Evolutionary conservation across 768 basidiomycete genomes (phyloP), one percentile per base, ranked within the genome.

Genomic region (Lyophyllum semitale): DNA sequence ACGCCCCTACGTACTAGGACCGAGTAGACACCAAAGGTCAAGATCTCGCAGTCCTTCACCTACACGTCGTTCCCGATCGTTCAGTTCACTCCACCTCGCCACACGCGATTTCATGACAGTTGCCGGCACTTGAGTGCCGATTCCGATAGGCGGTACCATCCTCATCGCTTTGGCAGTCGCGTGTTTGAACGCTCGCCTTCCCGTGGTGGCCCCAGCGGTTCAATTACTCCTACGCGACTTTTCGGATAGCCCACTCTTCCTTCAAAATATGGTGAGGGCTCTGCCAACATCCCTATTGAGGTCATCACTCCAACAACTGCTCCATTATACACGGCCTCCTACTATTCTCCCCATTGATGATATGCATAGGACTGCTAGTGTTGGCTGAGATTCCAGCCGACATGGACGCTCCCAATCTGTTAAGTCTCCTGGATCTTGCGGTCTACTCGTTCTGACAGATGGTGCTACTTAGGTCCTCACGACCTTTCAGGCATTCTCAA

Each of bases 271-370:
- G 25, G 8, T 7, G 22, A 29, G 11, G 35, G 35, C 18, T 5
- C 37, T 35, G 51, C 45, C 8, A 43, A 44, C 41, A 20, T 55
- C 22, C 60, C 53, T 13, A 61, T 66, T 13, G 51, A 51, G 25
- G 50, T 68, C 18, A 38, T 59, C 17, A 47, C 63, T 49, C 47
- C 63, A 30, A 59, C 64, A 4, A 44, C 57, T 25, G 26, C 43
- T 13, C 23, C 53, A 27, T 33, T 48, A 27, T 27, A 45, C 56
- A 17, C 62, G 61, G 8, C 38, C 61, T 32, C 61, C 61, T 13
- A 61, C 51, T 20, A 46, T 46, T 27, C 61, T 46, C 42, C 57
- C 54, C 9, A 40, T 58, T 23, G 59, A 55, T 4, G 49, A 55
- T 35, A 40, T 45, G 17, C 38, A 54, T 27, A 42, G 49, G 23